phyloP scores from a whole-genome alignment of 148 eudicot genomes.

The Salicornia ramosissima region DNA sequence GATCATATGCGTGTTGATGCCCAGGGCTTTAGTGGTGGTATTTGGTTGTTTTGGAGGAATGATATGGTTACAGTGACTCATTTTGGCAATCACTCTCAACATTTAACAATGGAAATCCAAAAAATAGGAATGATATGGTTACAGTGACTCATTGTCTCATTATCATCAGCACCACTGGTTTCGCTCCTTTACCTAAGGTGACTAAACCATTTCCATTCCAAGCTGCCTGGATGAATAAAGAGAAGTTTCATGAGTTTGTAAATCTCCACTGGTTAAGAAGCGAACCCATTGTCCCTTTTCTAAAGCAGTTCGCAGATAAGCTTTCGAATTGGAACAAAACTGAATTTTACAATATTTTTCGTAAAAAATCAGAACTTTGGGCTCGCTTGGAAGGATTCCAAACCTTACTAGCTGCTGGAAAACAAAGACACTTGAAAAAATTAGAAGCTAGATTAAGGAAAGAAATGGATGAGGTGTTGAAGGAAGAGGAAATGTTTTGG shows the following conservation, averaged over 20 bases:
- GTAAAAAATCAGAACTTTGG: background rate
- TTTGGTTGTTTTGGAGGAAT: too few species aligned
- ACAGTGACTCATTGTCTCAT: slow-evolving; percentile 1
- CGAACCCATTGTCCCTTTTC: background rate
- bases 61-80: too few species aligned
- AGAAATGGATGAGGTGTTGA: background rate
- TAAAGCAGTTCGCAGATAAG: background rate
- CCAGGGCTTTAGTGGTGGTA: too few species aligned
- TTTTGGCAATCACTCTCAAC: too few species aligned
- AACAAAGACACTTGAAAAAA: background rate
- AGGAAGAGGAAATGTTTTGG: background rate
- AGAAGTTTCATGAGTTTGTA: background rate
- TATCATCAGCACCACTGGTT: background rate
- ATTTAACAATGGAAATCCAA: too few species aligned
- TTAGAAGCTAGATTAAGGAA: background rate
- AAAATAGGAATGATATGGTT: too few species aligned
- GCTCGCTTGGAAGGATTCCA: background rate
- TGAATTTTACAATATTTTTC: background rate
- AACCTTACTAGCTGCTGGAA: background rate
- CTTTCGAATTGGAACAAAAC: background rate
- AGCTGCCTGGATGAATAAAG: background rate
- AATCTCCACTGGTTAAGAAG: background rate
- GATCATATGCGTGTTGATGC: too few species aligned
- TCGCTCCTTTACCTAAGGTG: background rate
- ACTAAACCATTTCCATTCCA: background rate